Evolutionary conservation across 2,329 filamentous ascomycete genomes (phyloP), one percentile per base, ranked within the genome.

Genomic region (Intubia oerlemansii): DNA sequence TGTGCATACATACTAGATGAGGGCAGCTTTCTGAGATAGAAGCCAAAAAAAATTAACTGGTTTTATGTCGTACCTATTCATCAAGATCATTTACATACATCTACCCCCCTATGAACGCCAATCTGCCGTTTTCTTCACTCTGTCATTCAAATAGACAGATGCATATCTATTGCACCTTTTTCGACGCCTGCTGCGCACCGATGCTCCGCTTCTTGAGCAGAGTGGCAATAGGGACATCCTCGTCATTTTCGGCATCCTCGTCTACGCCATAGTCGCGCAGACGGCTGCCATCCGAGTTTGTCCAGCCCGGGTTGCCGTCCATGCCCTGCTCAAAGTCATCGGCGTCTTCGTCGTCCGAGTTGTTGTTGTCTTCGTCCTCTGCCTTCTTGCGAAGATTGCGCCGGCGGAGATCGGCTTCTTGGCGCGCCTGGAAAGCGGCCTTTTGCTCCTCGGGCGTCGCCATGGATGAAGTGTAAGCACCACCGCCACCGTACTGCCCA

Each of bases 191-290:
- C 11, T 26, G 21, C 7, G 23, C 29, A n/a, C 26, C 24, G 15
- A 13, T 44, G 34, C 54, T 64, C 36, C 68, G 52, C 36, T 68
- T 53, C 27, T 65, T 53, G 25, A 82, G 48, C 10, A 85, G 41
- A 43, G 80, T 69, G 4, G 64, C 68, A 23, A 85, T 49, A 0
- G 77, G 78, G 10, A 85, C 51, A 39, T 82, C 60, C 11, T 39
- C 31, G 15, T 37, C 42, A 17, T 41, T 42, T 32, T 81, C 73
- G 1, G 61, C 63, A 10, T 78, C 74, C 41, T 81, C 75, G 39
- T 85, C 79, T 0, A 88, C 77, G 2, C 79, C 79, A 42, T 72
- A 88, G 41, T 88, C 79, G 24, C 63, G 57, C 28, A 88, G 49
- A 19, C 67, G 56, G 42, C 85, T 76, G 2, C 78, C 79, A 29